Evolutionary conservation across 768 basidiomycete species (phyloP).

Genomic region (Boletus huronensis): DNA sequence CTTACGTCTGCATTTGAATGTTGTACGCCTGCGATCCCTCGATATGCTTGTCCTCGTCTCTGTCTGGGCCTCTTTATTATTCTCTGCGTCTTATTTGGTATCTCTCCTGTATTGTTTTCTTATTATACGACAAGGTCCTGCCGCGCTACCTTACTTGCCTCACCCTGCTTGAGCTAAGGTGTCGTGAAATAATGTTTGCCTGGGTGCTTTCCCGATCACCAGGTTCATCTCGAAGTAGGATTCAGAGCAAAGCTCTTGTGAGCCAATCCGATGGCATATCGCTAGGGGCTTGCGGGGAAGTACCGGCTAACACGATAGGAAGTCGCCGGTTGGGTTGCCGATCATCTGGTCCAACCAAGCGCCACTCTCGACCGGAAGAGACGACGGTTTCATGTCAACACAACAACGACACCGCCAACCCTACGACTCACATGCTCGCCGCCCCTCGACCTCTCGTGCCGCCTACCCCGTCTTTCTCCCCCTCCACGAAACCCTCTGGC

Average conservation of each 20-base stretch:
- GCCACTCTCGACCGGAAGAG: not conserved
- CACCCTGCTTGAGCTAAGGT: not conserved
- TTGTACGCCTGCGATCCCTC: slow-evolving; percentile 30
- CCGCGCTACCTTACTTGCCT: not conserved
- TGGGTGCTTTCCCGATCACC: not conserved
- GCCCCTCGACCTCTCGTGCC: slow-evolving; percentile 39
- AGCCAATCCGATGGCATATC: not conserved
- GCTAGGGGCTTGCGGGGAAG: slow-evolving; percentile 10
- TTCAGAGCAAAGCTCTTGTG: not conserved
- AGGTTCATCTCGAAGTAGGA: not conserved
- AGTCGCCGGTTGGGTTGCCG: slow-evolving; percentile 16
- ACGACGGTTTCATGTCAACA: slow-evolving; percentile 24
- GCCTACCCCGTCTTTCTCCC: slow-evolving; percentile 71
- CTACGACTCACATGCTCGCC: slow-evolving; percentile 3
- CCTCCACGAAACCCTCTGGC: slow-evolving; percentile 50
- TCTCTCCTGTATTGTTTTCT: slow-evolving; percentile 26
- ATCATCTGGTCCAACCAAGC: not conserved
- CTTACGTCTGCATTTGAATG: slow-evolving; percentile 14
- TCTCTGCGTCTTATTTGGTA: slow-evolving; percentile 27
- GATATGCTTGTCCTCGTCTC: slow-evolving; percentile 23
- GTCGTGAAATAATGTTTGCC: not conserved
- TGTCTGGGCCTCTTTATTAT: slow-evolving; percentile 19
- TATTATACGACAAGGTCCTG: slow-evolving; percentile 12
- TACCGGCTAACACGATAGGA: slow-evolving; percentile 3
- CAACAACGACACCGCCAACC: slow-evolving; percentile 7